Base-by-base conservation (phyloP, 345 rosid species). In the Rubroshorea leprosula region DNA sequence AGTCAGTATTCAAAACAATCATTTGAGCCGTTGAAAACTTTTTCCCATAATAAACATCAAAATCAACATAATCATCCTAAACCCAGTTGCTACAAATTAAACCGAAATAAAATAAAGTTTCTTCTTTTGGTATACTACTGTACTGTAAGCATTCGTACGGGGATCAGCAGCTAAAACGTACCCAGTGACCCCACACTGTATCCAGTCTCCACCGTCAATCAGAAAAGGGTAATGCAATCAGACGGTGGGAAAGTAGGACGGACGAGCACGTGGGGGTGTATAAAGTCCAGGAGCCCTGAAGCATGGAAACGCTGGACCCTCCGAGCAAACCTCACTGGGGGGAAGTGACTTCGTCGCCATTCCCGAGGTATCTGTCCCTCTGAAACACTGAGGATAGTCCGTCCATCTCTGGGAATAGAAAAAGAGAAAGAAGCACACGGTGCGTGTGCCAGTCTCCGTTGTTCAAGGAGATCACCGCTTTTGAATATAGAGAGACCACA, bases 391-490 rank as follows among this genome's bases (percentile, higher is more conserved):
- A 23, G 19, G n/a, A n/a, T n/a, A n/a, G n/a, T n/a, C n/a, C n/a
- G n/a, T n/a, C n/a, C n/a, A 38, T 5, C 23, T 5, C 23, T 22
- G 24, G 26, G 6, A 46, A 43, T 49, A 16, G 49, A 57, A 27
- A 35, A 14, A 54, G 4, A 23, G 31, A 54, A 27, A 53, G 15
- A 27, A 53, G 11, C 15, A 6, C 2, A n/a, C n/a, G n/a, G n/a
- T n/a, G n/a, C n/a, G 74, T 75, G 62, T 63, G 72, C 68, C 68
- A 52, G 45, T 66, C 80, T 73, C 80, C 84, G 70, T 65, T 64
- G 74, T 78, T 68, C 23, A 64, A 69, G 78, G 82, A 75, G 75
- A 70, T 71, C 79, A n/a, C n/a, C n/a, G n/a, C n/a, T n/a, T n/a
- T n/a, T n/a, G n/a, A n/a, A n/a, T n/a, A n/a, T n/a, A n/a, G n/a